Percentiles rank a stretch among this genome's conserved stretches.
Evolutionary conservation across 2,329 filamentous ascomycete genomes (phyloP).

Genomic region (Trichoderma sp.): DNA sequence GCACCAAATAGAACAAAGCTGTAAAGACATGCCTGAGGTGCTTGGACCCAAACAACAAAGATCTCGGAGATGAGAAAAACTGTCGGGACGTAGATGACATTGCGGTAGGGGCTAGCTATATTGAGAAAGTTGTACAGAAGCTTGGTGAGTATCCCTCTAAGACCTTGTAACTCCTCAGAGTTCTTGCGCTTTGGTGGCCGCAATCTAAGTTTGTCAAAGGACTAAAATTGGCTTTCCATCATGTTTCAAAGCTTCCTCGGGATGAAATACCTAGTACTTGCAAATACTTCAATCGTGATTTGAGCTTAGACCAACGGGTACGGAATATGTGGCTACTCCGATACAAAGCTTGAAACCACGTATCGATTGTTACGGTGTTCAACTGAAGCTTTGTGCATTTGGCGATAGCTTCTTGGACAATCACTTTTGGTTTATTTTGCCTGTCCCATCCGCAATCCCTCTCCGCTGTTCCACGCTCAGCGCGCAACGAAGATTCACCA

Average conservation of each 20-base stretch:
- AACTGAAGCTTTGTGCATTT: background rate
- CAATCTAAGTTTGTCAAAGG: background rate
- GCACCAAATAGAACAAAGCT: conserved; percentile 31
- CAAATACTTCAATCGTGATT: no score
- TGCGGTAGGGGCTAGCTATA: conserved; percentile 30
- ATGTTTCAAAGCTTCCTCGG: background rate
- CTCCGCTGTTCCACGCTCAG: background rate
- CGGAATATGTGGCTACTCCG: background rate
- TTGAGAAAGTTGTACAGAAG: conserved; percentile 28
- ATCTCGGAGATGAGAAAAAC: conserved; percentile 30
- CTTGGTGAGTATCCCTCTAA: background rate
- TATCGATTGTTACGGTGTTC: background rate
- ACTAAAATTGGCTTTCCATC: background rate
- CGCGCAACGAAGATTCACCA: background rate
- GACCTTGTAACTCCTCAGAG: background rate
- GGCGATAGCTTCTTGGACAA: background rate
- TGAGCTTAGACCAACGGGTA: background rate
- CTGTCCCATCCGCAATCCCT: background rate
- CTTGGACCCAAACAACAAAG: conserved; percentile 30
- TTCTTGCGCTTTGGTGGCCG: background rate
- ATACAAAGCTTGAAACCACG: background rate
- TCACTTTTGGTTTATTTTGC: background rate
- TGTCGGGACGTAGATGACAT: conserved; percentile 34
- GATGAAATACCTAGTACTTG: no score
- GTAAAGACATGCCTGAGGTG: conserved; percentile 35